A percentile compares a stretch with the other conserved stretches of the same genome.
These are phyloP conservation scores for Chenopodium suecicum DNA, from an alignment of 148 eudicot genomes.

Conservation along the genomic window DNA sequence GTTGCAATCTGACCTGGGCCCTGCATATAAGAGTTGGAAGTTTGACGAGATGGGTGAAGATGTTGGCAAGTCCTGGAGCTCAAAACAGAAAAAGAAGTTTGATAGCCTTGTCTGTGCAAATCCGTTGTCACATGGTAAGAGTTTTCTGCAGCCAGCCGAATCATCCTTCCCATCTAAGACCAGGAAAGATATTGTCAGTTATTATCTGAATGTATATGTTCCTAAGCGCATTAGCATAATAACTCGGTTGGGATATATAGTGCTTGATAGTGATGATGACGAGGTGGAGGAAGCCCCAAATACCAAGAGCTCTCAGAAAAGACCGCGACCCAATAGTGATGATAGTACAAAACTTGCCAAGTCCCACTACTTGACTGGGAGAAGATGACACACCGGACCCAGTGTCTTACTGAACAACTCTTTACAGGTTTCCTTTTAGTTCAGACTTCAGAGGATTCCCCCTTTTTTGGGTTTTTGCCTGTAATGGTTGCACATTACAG, in stretches of 20 bases:
- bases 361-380: constrained; percentile 48
- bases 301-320: constrained; percentile 40
- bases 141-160: constrained; percentile 49
- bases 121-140: constrained; percentile 38
- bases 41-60: constrained; percentile 74
- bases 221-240: constrained; percentile 55
- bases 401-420: constrained; percentile 8
- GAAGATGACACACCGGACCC: constrained; percentile 31
- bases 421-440: constrained; percentile 9
- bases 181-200: constrained; percentile 46
- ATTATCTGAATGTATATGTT: constrained; percentile 65
- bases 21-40: constrained; percentile 57
- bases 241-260: constrained; percentile 40
- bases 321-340: constrained; percentile 30
- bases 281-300: constrained; percentile 30
- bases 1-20: constrained; percentile 53
- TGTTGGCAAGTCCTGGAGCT: constrained; percentile 51
- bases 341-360: constrained; percentile 34
- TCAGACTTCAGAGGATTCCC: constrained; percentile 16
- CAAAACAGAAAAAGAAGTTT: constrained; percentile 45
- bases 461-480: background rate
- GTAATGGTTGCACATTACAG: constrained; percentile 16
- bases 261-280: constrained; percentile 70
- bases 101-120: constrained; percentile 42
- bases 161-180: constrained; percentile 36